phyloP scores from a whole-genome alignment of 1,284 basidiomycete species.

The Moesziomyces sp. region DNA sequence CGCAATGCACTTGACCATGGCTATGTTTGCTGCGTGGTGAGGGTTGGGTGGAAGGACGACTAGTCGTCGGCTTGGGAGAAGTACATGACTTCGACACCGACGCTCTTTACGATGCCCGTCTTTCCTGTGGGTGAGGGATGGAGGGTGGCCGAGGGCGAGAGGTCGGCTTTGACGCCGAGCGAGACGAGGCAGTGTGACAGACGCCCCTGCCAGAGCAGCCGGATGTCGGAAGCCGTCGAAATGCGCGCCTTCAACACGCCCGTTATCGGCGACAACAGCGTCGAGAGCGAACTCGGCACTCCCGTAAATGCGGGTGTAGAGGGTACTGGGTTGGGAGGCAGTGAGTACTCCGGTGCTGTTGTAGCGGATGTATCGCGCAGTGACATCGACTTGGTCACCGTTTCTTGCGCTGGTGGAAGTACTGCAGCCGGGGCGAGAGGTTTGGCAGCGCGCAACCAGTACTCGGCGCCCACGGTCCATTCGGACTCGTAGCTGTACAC shows the following conservation, averaged over 20 bases:
- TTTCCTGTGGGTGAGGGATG: constrained; percentile 70
- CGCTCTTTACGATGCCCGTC: constrained; percentile 73
- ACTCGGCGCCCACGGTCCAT: constrained; percentile 78
- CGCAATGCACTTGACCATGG: too few relatives aligned
- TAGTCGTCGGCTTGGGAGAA: constrained; percentile 70
- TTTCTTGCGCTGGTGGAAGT: too few relatives aligned
- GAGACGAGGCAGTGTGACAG: constrained; percentile 88
- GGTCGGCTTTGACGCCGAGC: constrained; percentile 85
- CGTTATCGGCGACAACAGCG: constrained; percentile 70
- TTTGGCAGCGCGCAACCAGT: constrained; percentile 41
- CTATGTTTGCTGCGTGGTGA: too few relatives aligned
- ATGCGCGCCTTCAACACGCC: constrained; percentile 90
- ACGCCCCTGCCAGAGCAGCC: constrained; percentile 93
- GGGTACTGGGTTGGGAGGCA: too few relatives aligned
- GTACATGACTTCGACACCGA: constrained; percentile 90
- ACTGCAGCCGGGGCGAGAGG: not conserved
- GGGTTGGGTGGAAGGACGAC: too few relatives aligned
- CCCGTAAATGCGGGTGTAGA: too few relatives aligned
- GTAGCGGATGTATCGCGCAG: too few relatives aligned
- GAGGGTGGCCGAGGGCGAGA: constrained; percentile 78
- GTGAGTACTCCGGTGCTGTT: too few relatives aligned
- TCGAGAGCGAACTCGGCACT: too few relatives aligned
- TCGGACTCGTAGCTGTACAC: constrained; percentile 96
- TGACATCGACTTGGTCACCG: too few relatives aligned
- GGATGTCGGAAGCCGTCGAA: constrained; percentile 79